Evolutionary conservation across 2,329 filamentous ascomycete species (phyloP).

Genomic region (Berkeleyomyces rouxiae): DNA sequence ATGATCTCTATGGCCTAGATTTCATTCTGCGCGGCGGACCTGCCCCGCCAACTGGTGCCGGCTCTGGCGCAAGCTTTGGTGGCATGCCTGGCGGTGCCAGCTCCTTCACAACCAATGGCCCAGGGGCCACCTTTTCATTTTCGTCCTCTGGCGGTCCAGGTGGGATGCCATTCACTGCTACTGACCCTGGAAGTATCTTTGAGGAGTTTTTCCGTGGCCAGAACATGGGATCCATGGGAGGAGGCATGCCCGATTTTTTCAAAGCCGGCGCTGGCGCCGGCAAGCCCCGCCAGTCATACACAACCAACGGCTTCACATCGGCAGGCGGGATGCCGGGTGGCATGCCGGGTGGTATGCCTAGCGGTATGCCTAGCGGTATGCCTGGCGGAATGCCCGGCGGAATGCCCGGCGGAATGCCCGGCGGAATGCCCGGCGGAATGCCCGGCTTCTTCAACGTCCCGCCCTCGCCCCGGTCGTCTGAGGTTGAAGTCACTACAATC

Average conservation of each 20-base stretch:
- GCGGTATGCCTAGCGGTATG: no score
- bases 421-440: neutral
- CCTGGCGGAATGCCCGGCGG: neutral
- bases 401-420: no score
- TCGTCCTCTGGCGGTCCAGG: neutral
- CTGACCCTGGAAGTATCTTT: slow-evolving; percentile 71
- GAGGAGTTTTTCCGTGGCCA: slow-evolving; percentile 54
- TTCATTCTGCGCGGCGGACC: slow-evolving; percentile 71
- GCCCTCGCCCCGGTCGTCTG: slow-evolving; percentile 32
- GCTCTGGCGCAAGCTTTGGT: slow-evolving; percentile 28
- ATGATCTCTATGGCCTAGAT: slow-evolving; percentile 88
- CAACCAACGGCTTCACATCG: no score
- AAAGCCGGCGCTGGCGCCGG: no score
- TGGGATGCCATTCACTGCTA: slow-evolving; percentile 48
- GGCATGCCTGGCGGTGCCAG: slow-evolving; percentile 37
- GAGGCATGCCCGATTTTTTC: neutral
- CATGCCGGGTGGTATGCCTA: no score
- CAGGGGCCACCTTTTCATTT: slow-evolving; percentile 15
- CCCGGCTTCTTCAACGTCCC: slow-evolving; percentile 12
- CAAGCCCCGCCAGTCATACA: no score
- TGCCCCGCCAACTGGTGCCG: slow-evolving; percentile 44
- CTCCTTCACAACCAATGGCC: slow-evolving; percentile 41
- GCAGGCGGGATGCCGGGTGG: no score
- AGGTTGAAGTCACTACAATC: slow-evolving; percentile 73
- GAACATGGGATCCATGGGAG: slow-evolving; percentile 16